Base-by-base conservation (phyloP, 2,329 filamentous ascomycete genomes). In the Colletotrichum theobromicola region DNA sequence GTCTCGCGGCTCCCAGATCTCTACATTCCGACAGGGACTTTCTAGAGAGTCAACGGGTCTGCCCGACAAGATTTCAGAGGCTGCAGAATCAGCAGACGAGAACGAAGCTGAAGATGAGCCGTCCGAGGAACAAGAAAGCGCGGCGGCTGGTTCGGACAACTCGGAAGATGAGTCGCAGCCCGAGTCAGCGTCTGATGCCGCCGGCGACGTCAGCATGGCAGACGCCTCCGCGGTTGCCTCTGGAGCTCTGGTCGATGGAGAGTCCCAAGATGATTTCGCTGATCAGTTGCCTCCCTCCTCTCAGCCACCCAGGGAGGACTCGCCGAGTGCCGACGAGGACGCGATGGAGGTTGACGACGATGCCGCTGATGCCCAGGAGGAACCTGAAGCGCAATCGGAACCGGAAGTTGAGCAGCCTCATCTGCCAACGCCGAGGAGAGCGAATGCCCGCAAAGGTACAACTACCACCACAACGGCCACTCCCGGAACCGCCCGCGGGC, bases 391-490 rank as follows among this genome's bases (percentile, higher is more conserved):
- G 18, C 15, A 61, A 15, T n/a, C 9, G 18, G 61, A 64, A 50
- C 42, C 42, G 13, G 24, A 64, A 12, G 61, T 50, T 60, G 37
- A 60, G 58, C 46, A 53, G 16, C 70, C 73, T 46, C 64, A 65
- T 12, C 64, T 73, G 15, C 73, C 70, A 13, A 55, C 62, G 24
- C 42, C 42, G n/a, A 50, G 24, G 42, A 50, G 42, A 50, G 42
- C 50, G 60, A 42, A 18, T 67, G 7, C 77, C 81, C 18, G 57
- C 80, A 85, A 70, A 82, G 83, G 26, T 84, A 80, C 83, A 79
- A 80, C 35, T 81, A 83, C 62, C 28, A 21, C n/a, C 80, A 83
- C 55, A 74, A 80, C 83, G 35, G 72, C 67, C 7, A 75, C 70
- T 5, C 67, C 67, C 37, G 13, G 61, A 55, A 10, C 55, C n/a